These are phyloP conservation scores for Petunia axillaris DNA, from an alignment of 257 asterid species.

Conservation along the genomic window DNA sequence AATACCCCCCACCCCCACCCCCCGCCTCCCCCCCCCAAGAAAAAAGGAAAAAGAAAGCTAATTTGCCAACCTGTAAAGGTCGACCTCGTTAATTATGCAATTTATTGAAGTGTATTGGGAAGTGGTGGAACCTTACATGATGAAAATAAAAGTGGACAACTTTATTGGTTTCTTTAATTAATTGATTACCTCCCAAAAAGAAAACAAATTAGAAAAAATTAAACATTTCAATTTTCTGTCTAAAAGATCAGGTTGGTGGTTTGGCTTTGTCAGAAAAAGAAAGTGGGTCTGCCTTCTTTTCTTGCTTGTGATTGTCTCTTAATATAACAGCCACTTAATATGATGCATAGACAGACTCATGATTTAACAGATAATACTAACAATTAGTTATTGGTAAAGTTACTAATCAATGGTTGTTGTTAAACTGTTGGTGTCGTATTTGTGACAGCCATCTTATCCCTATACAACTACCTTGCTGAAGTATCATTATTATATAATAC, in stretches of 20 bases:
- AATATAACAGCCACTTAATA: background rate
- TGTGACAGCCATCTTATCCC: background rate
- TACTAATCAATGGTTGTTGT: background rate
- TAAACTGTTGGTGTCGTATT: background rate
- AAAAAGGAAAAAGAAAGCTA: background rate
- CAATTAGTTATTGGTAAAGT: background rate
- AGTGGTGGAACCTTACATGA: conserved; percentile 32
- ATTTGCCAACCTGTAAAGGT: conserved; percentile 48
- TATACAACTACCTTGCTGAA: too few species aligned
- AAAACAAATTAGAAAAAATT: background rate
- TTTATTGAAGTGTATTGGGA: conserved; percentile 1
- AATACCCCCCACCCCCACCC: background rate
- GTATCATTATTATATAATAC: too few species aligned
- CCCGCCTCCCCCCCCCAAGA: too few species aligned
- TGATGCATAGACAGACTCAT: conserved; percentile 1
- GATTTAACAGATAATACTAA: background rate
- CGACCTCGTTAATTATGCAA: conserved; percentile 32
- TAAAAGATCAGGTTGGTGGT: conserved; percentile 43
- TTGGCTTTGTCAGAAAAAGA: conserved; percentile 46
- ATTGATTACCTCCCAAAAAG: conserved; percentile 25
- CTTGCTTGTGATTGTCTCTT: conserved; percentile 27
- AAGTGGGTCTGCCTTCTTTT: conserved; percentile 33
- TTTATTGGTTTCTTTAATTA: conserved; percentile 20
- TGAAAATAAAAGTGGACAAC: conserved; percentile 25
- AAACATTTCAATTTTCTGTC: background rate